Conservation (phyloP, 202 grass and related monocot species). For the Elaeis oleifera region DNA sequence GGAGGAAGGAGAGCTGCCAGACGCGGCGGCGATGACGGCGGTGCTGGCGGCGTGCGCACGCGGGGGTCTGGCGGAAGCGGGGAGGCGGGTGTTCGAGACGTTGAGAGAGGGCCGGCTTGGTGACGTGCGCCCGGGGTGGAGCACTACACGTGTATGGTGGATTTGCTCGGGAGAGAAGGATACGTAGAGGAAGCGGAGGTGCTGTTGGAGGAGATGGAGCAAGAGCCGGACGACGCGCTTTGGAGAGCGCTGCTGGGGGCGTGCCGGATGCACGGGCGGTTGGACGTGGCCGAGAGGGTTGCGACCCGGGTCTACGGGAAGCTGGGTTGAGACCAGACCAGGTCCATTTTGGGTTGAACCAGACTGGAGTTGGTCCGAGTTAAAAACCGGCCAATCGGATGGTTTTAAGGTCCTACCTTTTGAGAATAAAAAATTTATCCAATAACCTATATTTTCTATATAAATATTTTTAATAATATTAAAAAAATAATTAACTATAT, state of each 20-base stretch:
- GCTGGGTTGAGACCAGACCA: too few relatives aligned
- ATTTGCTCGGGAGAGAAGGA: slow-evolving; percentile 49
- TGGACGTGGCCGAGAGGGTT: slow-evolving; percentile 57
- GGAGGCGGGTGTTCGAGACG: slow-evolving; percentile 34
- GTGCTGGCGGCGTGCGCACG: slow-evolving; percentile 19
- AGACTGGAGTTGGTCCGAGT: too few relatives aligned
- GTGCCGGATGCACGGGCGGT: slow-evolving; percentile 28
- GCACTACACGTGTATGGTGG: slow-evolving; percentile 78
- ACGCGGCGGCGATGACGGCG: slow-evolving; percentile 40
- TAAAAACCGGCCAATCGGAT: too few relatives aligned
- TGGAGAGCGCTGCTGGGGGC: slow-evolving; percentile 35
- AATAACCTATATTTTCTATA: too few relatives aligned
- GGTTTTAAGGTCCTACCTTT: too few relatives aligned
- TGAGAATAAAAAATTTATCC: too few relatives aligned
- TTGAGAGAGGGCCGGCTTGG: slow-evolving; percentile 16
- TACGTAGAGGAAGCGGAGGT: slow-evolving; percentile 53
- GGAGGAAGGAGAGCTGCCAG: slow-evolving; percentile 13
- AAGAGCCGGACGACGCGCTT: slow-evolving; percentile 41
- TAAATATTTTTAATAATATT: too few relatives aligned
- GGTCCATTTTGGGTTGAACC: too few relatives aligned
- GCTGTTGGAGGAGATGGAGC: slow-evolving; percentile 40
- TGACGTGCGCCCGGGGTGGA: slow-evolving; percentile 34
- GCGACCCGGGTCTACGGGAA: slow-evolving; percentile 13
- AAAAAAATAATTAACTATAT: too few relatives aligned
- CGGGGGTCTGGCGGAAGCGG: background rate